Evolutionary conservation across 495 filamentous ascomycete genomes (phyloP), one percentile per base, ranked within the genome.

Genomic region (Aspergillus conjunctus): DNA sequence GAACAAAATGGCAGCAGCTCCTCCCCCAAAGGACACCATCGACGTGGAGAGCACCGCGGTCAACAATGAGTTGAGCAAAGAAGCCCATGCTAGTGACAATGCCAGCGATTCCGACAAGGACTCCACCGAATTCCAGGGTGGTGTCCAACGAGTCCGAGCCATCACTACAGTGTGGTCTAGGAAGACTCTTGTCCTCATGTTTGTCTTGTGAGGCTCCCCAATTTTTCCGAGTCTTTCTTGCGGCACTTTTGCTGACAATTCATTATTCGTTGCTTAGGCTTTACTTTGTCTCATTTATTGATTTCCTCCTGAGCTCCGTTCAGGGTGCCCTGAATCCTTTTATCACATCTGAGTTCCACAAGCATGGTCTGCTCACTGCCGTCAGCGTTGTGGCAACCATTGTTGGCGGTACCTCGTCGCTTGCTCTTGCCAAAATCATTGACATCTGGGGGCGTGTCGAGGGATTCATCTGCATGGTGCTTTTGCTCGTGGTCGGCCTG

Each of bases 401-500:
- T 11, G 26, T 37, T n/a, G 51, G 51, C 31, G 51, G 51, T 15
- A 26, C 26, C 17, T 18, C 51, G 26, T 26, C 51, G 7, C 51
- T 53, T 37, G 30, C 51, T 12, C 10, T 37, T 30, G 22, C 51
- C 26, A 53, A 53, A 37, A 26, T 53, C 15, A 26, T 53, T 26
- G 51, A 53, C 51, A 53, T 53, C 51, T 53, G 51, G 51, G 51
- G 51, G 7, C 51, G 51, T n/a, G 51, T 53, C 31, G 51, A 53
- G 51, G 51, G 51, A 18, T 53, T 34, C 31, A 30, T 37, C 12
- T 18, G 20, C 18, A 53, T 53, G 51, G 26, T 53, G 12, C 7
- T 26, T 30, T 12, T 53, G 18, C n/a, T 18, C 51, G 51, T 53
- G 30, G 31, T 53, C 30, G 51, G 51, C 9, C 20, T 53, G 30